Conservation (phyloP, 495 filamentous ascomycete species). For the Penicillium soppii region DNA sequence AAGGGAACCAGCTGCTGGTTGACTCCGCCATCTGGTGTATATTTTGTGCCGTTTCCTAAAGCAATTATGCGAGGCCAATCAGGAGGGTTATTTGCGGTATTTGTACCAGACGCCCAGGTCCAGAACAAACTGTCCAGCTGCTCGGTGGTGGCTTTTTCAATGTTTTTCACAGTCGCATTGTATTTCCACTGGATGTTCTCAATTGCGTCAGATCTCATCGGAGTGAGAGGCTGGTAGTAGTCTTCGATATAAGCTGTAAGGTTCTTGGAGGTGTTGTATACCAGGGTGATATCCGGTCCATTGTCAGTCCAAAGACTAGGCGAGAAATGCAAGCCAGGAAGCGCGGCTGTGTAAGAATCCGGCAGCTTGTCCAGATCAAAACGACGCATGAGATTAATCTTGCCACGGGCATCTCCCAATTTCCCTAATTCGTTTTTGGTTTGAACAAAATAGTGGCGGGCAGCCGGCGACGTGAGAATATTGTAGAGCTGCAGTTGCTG, state of each 20-base stretch:
- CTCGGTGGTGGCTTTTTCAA: constrained; percentile 27
- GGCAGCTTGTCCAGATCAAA: constrained; percentile 40
- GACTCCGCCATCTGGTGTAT: constrained; percentile 40
- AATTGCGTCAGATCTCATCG: constrained; percentile 21
- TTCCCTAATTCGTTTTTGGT: constrained; percentile 35
- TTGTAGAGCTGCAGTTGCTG: constrained; percentile 35
- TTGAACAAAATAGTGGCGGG: constrained; percentile 38
- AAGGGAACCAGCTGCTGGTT: constrained; percentile 23
- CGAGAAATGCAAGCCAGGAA: constrained; percentile 44
- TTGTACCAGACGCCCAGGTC: constrained; percentile 47
- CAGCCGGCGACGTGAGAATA: constrained; percentile 30
- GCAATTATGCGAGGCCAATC: constrained; percentile 50
- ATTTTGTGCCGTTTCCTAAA: constrained; percentile 38
- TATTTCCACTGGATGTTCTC: constrained; percentile 43
- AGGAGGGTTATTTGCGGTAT: constrained; percentile 38
- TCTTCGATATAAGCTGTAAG: constrained; percentile 45
- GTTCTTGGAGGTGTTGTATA: constrained; percentile 33
- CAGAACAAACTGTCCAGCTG: constrained; percentile 44
- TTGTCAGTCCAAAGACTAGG: constrained; percentile 40
- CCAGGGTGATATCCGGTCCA: constrained; percentile 28
- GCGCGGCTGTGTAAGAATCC: constrained; percentile 20
- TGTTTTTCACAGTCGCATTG: constrained; percentile 34
- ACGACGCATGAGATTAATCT: constrained; percentile 40
- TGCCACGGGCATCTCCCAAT: constrained; percentile 40
- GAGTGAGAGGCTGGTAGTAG: constrained; percentile 35